Evolutionary conservation across 2,329 filamentous ascomycete genomes (phyloP), one percentile per base, ranked within the genome.

Genomic region (Trichophyton mentagrophytes): DNA sequence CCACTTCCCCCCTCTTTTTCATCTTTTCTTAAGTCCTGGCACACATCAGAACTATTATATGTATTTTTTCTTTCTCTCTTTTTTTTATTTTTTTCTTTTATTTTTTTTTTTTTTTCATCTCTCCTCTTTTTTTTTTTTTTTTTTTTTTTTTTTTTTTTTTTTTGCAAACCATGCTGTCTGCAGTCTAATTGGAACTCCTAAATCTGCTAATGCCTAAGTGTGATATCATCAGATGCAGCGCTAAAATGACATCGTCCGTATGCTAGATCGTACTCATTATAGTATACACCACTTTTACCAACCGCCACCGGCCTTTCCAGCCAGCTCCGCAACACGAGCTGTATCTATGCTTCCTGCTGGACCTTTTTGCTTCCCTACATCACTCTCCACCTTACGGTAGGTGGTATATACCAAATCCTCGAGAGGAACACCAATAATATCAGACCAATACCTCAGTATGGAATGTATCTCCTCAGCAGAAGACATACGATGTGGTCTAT

Each of bases 361-460:
- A 5, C 64, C 68, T 65, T 79, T 78, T 65, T 82, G 80, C 76
- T 93, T 95, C 58, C 93, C 93, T 49, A 99, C 90, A 71, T 97
- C 90, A 76, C 92, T 96, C 68, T 96, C 86, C 22, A 99, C 92
- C 74, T 91, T 86, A 64, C 93, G 85, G 77, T 89, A 99, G 58
- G 85, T 95, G 61, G 93, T 99, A 72, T 87, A 89, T 61, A 85
- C 83, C 69, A 99, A 77, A 70, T 81, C 89, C 63, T 85, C 82
- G 69, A 88, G 75, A 27, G 82, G 80, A 65, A 95, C 84, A 59
- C 82, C 83, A 60, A 89, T 91, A 63, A 86, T 76, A 25, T 77
- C 70, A 17, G 86, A 81, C 93, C 93, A 99, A 72, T 92, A 84
- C 64, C 79, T 76, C 68, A 97, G 78, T 67, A 85, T 81, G 81